A percentile compares a stretch with the other conserved stretches of the same genome.
Evolutionary conservation across 1,284 basidiomycete species (phyloP).

Genomic region (Pseudozyma pruni): DNA sequence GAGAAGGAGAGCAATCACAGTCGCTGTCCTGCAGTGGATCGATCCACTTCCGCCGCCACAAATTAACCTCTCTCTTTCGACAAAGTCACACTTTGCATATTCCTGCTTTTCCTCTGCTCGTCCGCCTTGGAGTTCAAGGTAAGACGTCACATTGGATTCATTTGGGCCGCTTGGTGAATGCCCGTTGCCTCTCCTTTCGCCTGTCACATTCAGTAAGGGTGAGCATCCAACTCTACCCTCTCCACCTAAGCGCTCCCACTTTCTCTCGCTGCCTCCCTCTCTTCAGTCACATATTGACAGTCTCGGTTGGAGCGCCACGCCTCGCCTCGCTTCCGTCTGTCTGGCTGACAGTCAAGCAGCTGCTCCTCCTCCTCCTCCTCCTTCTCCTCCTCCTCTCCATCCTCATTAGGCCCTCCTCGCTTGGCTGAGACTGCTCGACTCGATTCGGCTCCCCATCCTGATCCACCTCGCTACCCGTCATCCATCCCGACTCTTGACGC

Average conservation of each 20-base stretch:
- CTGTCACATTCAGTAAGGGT: slow-evolving; percentile 6
- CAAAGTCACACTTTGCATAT: too few species aligned
- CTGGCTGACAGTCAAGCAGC: too few species aligned
- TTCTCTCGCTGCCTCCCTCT: background rate
- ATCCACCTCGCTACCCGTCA: background rate
- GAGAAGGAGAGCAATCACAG: too few species aligned
- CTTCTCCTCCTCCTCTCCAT: background rate
- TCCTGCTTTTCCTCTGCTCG: too few species aligned
- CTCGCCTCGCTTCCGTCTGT: background rate
- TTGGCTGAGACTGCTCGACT: background rate
- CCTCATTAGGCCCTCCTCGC: background rate
- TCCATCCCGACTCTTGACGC: background rate
- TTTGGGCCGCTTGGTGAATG: too few species aligned
- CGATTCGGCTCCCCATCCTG: background rate
- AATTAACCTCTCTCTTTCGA: too few species aligned
- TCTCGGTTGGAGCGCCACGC: slow-evolving; percentile 68
- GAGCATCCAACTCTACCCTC: slow-evolving; percentile 19
- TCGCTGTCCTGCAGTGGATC: too few species aligned
- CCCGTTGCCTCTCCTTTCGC: background rate
- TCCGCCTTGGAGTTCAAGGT: too few species aligned
- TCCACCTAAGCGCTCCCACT: background rate
- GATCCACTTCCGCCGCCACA: too few species aligned
- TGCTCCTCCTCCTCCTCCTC: slow-evolving; percentile 6
- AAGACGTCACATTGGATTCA: too few species aligned
- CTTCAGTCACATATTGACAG: slow-evolving; percentile 11